phyloP scores from a whole-genome alignment of 345 rosid species.

The Brassica carinata region DNA sequence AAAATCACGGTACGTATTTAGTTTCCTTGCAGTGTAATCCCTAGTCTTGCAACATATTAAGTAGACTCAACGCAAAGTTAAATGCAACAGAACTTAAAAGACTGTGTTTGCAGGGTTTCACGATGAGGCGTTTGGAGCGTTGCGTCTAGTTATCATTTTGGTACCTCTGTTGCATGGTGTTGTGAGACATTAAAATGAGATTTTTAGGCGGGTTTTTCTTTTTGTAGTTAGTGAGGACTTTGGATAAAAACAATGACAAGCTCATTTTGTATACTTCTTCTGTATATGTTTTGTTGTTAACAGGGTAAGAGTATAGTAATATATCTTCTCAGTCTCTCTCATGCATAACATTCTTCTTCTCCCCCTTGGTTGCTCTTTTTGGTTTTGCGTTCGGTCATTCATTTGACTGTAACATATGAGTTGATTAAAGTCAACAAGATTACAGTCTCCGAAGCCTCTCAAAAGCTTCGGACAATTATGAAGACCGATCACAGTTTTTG shows the following conservation, averaged over 20 bases:
- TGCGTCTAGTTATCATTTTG: constrained; percentile 58
- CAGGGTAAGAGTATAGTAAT: constrained; percentile 26
- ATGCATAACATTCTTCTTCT: constrained; percentile 32
- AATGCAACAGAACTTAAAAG: constrained; percentile 9
- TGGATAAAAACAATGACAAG: constrained; percentile 24
- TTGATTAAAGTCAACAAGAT: no score
- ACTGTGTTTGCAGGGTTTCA: constrained; percentile 58
- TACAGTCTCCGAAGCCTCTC: no score
- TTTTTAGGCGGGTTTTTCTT: constrained; percentile 22
- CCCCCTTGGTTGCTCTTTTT: not conserved
- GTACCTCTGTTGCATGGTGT: constrained; percentile 44
- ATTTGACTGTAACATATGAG: no score
- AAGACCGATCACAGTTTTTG: not conserved
- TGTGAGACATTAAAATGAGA: constrained; percentile 36
- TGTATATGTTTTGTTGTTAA: constrained; percentile 33
- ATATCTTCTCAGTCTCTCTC: constrained; percentile 28
- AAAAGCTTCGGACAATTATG: no score
- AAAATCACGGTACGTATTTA: constrained; percentile 56
- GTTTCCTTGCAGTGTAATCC: not conserved
- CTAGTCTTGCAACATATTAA: not conserved
- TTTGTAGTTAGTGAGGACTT: constrained; percentile 37
- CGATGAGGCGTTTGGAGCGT: constrained; percentile 43
- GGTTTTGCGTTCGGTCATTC: not conserved
- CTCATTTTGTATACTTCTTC: constrained; percentile 21
- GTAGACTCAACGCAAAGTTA: not conserved